Conservation (phyloP, 257 asterid genomes). For the Plantago major region DNA sequence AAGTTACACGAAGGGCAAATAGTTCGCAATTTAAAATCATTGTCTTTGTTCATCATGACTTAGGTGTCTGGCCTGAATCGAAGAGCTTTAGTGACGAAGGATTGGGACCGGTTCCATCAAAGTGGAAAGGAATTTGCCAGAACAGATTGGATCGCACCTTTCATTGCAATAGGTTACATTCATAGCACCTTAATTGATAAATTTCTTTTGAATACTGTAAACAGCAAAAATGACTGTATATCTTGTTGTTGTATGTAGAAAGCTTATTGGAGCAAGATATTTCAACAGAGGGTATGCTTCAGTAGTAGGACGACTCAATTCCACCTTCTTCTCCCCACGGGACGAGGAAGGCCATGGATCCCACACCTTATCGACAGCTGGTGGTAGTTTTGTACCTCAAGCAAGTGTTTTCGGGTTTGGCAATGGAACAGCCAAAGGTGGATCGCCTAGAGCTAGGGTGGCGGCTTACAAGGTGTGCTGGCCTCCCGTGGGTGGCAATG, state of each 20-base stretch:
- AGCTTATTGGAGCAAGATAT: constrained; percentile 90
- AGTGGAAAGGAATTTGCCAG: constrained; percentile 87
- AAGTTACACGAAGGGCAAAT: neutral
- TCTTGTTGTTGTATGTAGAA: constrained; percentile 39
- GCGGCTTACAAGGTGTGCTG: constrained; percentile 94
- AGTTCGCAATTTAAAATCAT: neutral
- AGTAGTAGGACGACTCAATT: constrained; percentile 54
- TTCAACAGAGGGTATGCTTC: constrained; percentile 75
- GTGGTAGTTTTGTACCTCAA: constrained; percentile 61
- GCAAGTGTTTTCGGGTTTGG: constrained; percentile 78
- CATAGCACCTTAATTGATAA: neutral
- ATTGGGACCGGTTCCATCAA: constrained; percentile 69
- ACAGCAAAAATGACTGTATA: neutral
- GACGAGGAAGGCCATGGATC: constrained; percentile 86
- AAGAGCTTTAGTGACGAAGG: constrained; percentile 72
- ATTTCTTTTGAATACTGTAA: neutral
- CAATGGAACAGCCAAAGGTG: constrained; percentile 90
- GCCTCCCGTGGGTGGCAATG: constrained; percentile 63
- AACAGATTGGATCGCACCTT: constrained; percentile 53
- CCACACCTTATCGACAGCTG: constrained; percentile 93
- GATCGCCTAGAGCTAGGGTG: constrained; percentile 85
- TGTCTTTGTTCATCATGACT: constrained; percentile 6
- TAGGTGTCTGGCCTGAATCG: constrained; percentile 92
- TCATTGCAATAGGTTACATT: constrained; percentile 68
- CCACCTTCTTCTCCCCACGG: constrained; percentile 58